Conservation (phyloP, 208 protist species). For the Acanthamoeba healyi region DNA sequence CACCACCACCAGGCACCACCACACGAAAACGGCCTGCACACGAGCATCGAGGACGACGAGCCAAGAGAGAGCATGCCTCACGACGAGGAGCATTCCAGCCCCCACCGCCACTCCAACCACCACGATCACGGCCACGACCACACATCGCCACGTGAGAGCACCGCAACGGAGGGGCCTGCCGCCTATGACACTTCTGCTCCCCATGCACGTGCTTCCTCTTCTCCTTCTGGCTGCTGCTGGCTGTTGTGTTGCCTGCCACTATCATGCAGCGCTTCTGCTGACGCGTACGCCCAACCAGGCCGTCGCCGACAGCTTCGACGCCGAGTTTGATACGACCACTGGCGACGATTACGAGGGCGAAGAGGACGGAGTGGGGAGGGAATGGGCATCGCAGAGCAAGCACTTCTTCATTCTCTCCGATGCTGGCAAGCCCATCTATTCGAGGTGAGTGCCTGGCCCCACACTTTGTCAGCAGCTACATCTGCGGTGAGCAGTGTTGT, state of each 20-base stretch:
- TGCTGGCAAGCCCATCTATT: slow-evolving; percentile 88
- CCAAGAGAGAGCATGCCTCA: neutral
- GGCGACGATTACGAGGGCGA: neutral
- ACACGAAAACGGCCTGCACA: neutral
- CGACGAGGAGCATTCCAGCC: neutral
- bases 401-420: slow-evolving; percentile 87
- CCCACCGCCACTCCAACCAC: too few relatives aligned
- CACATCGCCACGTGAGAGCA: too few relatives aligned
- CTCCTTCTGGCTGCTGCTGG: too few relatives aligned
- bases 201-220: neutral
- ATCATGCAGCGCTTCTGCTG: neutral
- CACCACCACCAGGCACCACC: neutral
- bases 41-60: too few relatives aligned
- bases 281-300: neutral
- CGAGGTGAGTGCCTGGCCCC: too few relatives aligned
- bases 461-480: too few relatives aligned
- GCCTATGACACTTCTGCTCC: neutral
- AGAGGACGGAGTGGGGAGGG: neutral
- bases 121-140: too few relatives aligned
- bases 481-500: neutral
- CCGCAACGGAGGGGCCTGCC: too few relatives aligned
- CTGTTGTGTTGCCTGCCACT: too few relatives aligned
- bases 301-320: neutral
- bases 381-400: slow-evolving; percentile 84
- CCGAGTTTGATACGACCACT: neutral